Evolutionary conservation across 140 eudicot genomes (phyloP), one percentile per base, ranked within the genome.

Genomic region (Ambrosia hybrid): DNA sequence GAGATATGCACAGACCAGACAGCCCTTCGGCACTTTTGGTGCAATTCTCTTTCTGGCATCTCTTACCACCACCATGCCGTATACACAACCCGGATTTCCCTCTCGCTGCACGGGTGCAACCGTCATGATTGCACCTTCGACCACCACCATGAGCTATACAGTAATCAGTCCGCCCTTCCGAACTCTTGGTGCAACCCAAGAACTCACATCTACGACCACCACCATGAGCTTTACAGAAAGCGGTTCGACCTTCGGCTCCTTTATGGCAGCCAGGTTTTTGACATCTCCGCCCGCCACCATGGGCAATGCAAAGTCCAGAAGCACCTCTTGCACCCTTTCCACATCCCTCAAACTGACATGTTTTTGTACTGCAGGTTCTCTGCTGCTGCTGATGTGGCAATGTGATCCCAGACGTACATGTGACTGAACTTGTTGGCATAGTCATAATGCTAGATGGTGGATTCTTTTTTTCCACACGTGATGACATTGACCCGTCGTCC

Each of bases 131-230:
- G 79, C 99, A 95, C 36, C 99, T 76, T 59, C 99, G 83, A 21
- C 99, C 99, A 7, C 99, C 99, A 16, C 99, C 99, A 60, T 95
- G 99, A 4, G 99, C 99, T 11, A 95, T 95, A 36, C 99, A 95
- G 84, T 70, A 85, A 68, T 95, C 99, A 0, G 99, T 95, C 13
- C 97, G 96, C 0, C 99, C 99, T 85, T 95, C 99, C 9, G 99
- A 95, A 51, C 99, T 95, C 79, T 95, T 95, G 1, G 96, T 88
- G 68, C 99, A 95, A 1, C 99, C 99, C 53, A 95, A 76, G 51
- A 70, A 88, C 72, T 95, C 96, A 51, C 99, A 95, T 63, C 99
- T 81, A 38, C 97, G 86, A 48, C 99, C 99, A 39, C 99, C 99
- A 2, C 99, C 99, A 51, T 95, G 99, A 48, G 99, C 97, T 87